Percentiles rank a stretch among this genome's conserved stretches.
phyloP scores from a whole-genome alignment of 148 eudicot genomes.

The Camellia japonica region DNA sequence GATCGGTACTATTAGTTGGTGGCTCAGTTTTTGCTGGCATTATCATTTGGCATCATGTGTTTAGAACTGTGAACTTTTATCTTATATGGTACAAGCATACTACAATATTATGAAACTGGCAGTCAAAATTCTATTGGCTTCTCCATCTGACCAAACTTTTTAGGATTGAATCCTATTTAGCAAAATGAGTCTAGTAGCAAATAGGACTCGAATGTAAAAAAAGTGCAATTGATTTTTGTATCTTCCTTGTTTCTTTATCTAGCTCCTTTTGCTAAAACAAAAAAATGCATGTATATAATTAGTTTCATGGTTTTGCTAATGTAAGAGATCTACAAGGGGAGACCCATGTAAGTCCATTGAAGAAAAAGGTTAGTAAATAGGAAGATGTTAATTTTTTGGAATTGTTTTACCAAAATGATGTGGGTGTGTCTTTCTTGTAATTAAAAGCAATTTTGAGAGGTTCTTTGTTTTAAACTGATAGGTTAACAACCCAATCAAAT shows the following conservation, averaged over 20 bases:
- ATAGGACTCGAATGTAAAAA: not conserved
- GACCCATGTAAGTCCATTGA: no score
- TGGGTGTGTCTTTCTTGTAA: no score
- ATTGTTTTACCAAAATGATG: no score
- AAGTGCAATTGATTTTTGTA: not conserved
- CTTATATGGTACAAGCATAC: not conserved
- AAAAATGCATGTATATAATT: no score
- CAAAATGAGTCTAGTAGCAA: not conserved
- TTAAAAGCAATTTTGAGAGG: no score
- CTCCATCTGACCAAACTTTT: not conserved
- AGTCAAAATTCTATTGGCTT: not conserved
- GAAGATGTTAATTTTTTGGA: no score
- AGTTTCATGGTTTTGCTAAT: no score
- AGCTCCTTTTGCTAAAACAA: no score
- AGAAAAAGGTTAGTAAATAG: no score
- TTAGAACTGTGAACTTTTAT: not conserved
- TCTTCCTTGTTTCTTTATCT: not conserved
- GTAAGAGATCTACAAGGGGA: no score
- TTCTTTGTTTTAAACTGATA: no score
- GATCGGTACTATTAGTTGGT: not conserved
- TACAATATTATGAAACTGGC: not conserved
- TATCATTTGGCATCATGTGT: not conserved
- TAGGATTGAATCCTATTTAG: not conserved
- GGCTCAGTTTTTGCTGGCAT: not conserved
- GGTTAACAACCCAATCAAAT: no score